These are phyloP conservation scores for Ramaria rubella DNA, from an alignment of 768 basidiomycete genomes.

Conservation along the genomic window DNA sequence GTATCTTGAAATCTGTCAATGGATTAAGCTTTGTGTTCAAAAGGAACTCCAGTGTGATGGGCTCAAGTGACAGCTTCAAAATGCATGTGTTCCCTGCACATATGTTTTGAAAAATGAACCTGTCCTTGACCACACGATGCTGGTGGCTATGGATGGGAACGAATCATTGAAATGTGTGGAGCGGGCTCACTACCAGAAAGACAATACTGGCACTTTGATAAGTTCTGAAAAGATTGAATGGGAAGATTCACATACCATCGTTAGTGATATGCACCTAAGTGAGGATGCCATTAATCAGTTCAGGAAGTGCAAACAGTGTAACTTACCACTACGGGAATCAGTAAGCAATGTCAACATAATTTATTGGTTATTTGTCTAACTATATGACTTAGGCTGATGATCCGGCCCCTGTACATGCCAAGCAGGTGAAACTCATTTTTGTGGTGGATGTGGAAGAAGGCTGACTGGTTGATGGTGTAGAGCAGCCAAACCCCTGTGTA, in stretches of 20 bases:
- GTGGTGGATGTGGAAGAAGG: slow-evolving; percentile 10
- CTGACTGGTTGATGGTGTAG: slow-evolving; percentile 9
- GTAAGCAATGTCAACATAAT: not conserved
- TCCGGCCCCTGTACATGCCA: slow-evolving; percentile 22
- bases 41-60: slow-evolving; percentile 22
- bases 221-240: not conserved
- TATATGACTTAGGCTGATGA: slow-evolving; percentile 15
- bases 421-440: not conserved
- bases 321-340: not conserved
- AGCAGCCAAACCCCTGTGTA: slow-evolving; percentile 17
- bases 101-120: slow-evolving; percentile 31
- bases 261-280: slow-evolving; percentile 24
- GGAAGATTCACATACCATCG: not conserved
- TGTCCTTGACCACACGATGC: slow-evolving; percentile 16
- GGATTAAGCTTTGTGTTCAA: slow-evolving; percentile 19
- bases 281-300: slow-evolving; percentile 23
- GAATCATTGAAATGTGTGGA: slow-evolving; percentile 28
- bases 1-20: slow-evolving; percentile 25
- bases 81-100: slow-evolving; percentile 32
- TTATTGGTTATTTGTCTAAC: not conserved
- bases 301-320: slow-evolving; percentile 24
- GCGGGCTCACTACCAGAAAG: slow-evolving; percentile 13
- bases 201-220: slow-evolving; percentile 17
- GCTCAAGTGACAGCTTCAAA: slow-evolving; percentile 26
- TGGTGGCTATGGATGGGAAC: slow-evolving; percentile 31